These are phyloP conservation scores for Chamaecrista fasciculata DNA, from an alignment of 306 rosid genomes.

Conservation along the genomic window DNA sequence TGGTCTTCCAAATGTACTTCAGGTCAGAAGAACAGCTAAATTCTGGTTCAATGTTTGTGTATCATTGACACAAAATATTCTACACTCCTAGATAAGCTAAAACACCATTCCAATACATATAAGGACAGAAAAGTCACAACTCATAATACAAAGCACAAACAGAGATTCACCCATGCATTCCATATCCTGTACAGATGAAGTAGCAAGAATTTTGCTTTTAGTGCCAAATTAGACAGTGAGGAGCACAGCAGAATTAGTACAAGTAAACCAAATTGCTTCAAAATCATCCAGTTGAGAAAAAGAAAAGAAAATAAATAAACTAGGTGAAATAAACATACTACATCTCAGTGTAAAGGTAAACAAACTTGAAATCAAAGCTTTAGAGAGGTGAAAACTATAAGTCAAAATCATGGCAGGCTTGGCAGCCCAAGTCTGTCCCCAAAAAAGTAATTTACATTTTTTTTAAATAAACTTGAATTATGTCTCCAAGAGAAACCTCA, in stretches of 20 bases:
- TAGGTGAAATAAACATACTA: slow-evolving; percentile 17
- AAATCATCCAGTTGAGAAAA: neutral
- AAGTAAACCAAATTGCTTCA: neutral
- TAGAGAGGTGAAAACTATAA: slow-evolving; percentile 27
- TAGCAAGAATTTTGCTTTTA: slow-evolving; percentile 22
- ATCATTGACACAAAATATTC: slow-evolving; percentile 7
- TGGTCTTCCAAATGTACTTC: slow-evolving; percentile 6
- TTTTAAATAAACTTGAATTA: neutral
- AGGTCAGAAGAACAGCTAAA: slow-evolving; percentile 12
- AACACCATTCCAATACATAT: slow-evolving; percentile 8
- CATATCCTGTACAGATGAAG: slow-evolving; percentile 11
- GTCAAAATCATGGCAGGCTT: slow-evolving; percentile 22
- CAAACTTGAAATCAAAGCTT: slow-evolving; percentile 30
- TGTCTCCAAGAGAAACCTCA: neutral
- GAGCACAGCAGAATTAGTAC: neutral
- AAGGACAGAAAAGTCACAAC: neutral
- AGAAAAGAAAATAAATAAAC: neutral
- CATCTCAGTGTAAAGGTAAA: slow-evolving; percentile 4
- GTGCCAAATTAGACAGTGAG: slow-evolving; percentile 13
- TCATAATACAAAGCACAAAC: slow-evolving; percentile 16
- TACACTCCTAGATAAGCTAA: slow-evolving; percentile 14
- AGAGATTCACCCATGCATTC: slow-evolving; percentile 6
- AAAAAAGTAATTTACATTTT: slow-evolving; percentile 10
- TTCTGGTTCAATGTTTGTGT: neutral
- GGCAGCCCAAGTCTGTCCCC: slow-evolving; percentile 8